phyloP scores from a whole-genome alignment of 352 stramenopile species.

The Pythium utonaiense region DNA sequence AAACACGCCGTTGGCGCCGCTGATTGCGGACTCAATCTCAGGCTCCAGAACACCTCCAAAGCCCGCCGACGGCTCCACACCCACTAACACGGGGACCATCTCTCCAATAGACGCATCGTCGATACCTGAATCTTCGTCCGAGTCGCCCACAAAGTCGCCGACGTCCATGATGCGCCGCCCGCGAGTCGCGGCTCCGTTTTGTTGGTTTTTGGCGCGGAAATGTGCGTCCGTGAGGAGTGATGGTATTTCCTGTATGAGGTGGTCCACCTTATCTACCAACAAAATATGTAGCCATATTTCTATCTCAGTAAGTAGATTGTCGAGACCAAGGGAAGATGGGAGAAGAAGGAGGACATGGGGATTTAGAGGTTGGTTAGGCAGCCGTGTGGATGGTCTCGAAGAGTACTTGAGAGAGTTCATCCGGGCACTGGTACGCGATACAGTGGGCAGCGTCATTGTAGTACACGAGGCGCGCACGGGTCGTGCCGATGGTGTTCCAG shows the following conservation, averaged over 20 bases:
- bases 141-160: conserved; percentile 27
- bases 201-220: conserved; percentile 14
- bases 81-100: not conserved
- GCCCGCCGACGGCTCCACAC: not conserved
- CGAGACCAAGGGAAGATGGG: not conserved
- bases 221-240: conserved; percentile 4
- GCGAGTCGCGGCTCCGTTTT: not conserved
- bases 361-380: not conserved
- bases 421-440: conserved; percentile 30
- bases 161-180: conserved; percentile 16
- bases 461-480: conserved; percentile 17
- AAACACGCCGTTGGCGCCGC: not conserved
- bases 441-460: conserved; percentile 36
- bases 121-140: conserved; percentile 19
- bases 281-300: not conserved
- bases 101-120: not conserved
- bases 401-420: conserved; percentile 27
- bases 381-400: conserved; percentile 16
- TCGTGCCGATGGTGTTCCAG: conserved; percentile 11
- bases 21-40: not conserved
- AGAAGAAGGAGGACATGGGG: not conserved
- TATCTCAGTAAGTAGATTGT: not conserved
- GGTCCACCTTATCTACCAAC: not conserved
- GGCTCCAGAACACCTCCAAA: not conserved
- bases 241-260: conserved; percentile 11